A percentile compares a stretch with the other conserved stretches of the same genome.
phyloP scores from a whole-genome alignment of 2,329 filamentous ascomycete genomes.

The Gremmenia infestans region DNA sequence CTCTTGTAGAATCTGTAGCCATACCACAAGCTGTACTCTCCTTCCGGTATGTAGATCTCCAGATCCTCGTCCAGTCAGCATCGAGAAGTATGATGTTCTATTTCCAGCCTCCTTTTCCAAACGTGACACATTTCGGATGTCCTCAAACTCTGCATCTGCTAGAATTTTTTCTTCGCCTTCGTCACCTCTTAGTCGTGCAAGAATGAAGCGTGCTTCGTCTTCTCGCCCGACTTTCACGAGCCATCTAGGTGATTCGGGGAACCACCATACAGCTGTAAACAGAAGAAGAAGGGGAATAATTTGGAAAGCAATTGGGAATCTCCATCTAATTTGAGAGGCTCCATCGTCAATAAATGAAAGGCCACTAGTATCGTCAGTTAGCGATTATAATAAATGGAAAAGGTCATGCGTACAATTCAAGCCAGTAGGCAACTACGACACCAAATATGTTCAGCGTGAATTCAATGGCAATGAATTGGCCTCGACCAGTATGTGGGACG shows the following conservation, averaged over 20 bases:
- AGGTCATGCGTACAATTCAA: conserved; percentile 31
- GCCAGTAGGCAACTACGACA: conserved; percentile 60
- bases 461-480: conserved; percentile 65
- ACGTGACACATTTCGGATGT: conserved; percentile 59
- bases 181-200: conserved; percentile 51
- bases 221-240: conserved; percentile 32
- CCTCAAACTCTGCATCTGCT: conserved; percentile 60
- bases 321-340: conserved; percentile 47
- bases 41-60: conserved; percentile 62
- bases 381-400: not conserved
- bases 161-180: conserved; percentile 46
- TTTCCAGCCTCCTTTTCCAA: conserved; percentile 53
- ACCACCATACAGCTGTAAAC: conserved; percentile 32
- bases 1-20: conserved; percentile 67
- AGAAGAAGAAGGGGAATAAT: conserved; percentile 31
- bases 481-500: conserved; percentile 61
- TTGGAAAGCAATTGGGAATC: conserved; percentile 35
- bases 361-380: conserved; percentile 35
- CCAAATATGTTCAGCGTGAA: conserved; percentile 71
- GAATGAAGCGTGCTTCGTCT: conserved; percentile 37
- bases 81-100: conserved; percentile 54
- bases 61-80: conserved; percentile 63
- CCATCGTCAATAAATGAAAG: conserved; percentile 56
- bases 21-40: conserved; percentile 64
- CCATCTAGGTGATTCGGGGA: conserved; percentile 37